Base-by-base conservation (phyloP, 345 rosid genomes). In the thale cress (Arabidopsis thaliana) region DNA sequence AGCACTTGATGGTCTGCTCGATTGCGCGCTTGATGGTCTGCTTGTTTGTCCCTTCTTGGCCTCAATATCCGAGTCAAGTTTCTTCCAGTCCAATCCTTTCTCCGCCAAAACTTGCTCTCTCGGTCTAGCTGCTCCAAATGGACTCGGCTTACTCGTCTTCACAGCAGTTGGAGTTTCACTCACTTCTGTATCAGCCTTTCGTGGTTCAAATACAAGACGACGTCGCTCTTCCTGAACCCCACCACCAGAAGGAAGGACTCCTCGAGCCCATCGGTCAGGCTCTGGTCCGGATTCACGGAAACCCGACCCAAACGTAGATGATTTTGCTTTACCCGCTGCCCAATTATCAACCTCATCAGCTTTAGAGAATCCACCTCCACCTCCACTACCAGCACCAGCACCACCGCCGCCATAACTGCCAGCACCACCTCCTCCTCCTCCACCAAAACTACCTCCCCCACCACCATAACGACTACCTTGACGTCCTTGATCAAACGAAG, bases 21-120 rank as follows among this genome's bases (percentile, higher is more conserved):
- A 95, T 8, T 90, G 96, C 0, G 97, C 81, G 61, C 99, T 95
- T 2, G 96, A 81, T 3, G 99, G 99, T 80, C 96, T 79, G 69
- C 97, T 92, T 12, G 87, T 65, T 72, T 71, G 77, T 32, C 81
- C 79, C 80, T 83, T 95, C 87, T 88, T 92, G 8, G 87, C 84
- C 64, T 92, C 99, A 16, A 90, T 82, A 0, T 95, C 98, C 13
- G 79, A 70, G 23, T 95, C 99, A 78, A 88, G 74, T 67, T 87
- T 87, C 91, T 84, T 93, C 91, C 90, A 95, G 71, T 95, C 99
- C 81, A 95, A 75, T 48, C 98, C 98, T 79, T 92, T 95, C 70
- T 90, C 99, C 3, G 98, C 97, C 73, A 92, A 78, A 25, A 95
- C 93, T 77, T 92, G 83, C 80, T 95, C 99, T 72, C 98, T 85